These are phyloP conservation scores for Penicillium nordicum DNA, from an alignment of 2,329 filamentous ascomycete genomes.

Conservation along the genomic window DNA sequence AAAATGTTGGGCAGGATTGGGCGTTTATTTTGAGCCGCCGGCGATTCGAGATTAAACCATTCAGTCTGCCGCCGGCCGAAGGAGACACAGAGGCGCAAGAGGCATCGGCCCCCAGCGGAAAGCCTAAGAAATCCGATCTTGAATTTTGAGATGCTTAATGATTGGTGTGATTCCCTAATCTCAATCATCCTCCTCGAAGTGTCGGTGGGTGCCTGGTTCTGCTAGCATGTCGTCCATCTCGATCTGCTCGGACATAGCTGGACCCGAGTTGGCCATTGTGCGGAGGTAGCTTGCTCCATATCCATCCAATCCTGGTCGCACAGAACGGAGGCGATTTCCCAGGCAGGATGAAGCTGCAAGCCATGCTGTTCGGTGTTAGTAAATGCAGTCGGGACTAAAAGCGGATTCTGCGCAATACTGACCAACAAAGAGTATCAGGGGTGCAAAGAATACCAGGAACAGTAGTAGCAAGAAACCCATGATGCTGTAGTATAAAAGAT, in stretches of 20 bases:
- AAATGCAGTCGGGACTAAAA: neutral
- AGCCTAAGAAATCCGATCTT: conserved; percentile 63
- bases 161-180: conserved; percentile 1
- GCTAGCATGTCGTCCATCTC: conserved; percentile 60
- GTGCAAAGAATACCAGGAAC: conserved; percentile 38
- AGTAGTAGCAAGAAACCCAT: conserved; percentile 38
- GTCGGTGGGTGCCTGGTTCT: conserved; percentile 32
- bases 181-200: conserved; percentile 34
- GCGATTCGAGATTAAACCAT: conserved; percentile 82
- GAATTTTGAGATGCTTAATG: conserved; percentile 55
- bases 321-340: conserved; percentile 50
- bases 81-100: conserved; percentile 65
- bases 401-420: conserved; percentile 12
- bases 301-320: conserved; percentile 44
- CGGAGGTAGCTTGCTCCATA: conserved; percentile 57
- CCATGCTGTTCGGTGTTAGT: conserved; percentile 40
- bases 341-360: conserved; percentile 56
- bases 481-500: conserved; percentile 6
- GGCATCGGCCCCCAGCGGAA: conserved; percentile 42
- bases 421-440: conserved; percentile 38
- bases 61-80: conserved; percentile 81
- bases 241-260: conserved; percentile 59
- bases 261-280: conserved; percentile 53
- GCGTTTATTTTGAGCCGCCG: conserved; percentile 83
- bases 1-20: conserved; percentile 74